Percentiles rank a stretch among this genome's conserved stretches.
Conservation (phyloP, 176 grass and related monocot species). For the Cocos nucifera region DNA sequence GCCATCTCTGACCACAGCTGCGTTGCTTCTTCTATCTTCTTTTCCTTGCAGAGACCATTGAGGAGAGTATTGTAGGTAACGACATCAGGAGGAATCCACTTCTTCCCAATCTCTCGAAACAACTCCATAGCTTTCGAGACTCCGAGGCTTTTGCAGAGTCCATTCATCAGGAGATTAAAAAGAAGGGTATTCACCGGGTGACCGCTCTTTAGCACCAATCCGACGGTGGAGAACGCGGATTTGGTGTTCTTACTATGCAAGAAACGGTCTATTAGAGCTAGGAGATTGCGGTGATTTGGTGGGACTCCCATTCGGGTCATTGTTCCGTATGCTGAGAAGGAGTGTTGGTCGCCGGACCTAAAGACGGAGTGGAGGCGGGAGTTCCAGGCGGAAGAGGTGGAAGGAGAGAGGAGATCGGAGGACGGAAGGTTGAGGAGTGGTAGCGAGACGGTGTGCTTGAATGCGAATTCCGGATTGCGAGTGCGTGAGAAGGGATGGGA, state of each 20-base stretch:
- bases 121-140: constrained; percentile 22
- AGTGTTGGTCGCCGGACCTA: background rate
- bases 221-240: constrained; percentile 19
- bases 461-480: too few relatives aligned
- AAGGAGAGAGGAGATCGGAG: background rate
- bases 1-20: constrained; percentile 10
- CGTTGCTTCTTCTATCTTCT: constrained; percentile 5
- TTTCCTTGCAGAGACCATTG: constrained; percentile 23
- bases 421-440: too few relatives aligned
- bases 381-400: background rate
- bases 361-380: background rate
- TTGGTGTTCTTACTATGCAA: background rate
- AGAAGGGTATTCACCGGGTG: constrained; percentile 18
- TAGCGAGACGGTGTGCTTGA: too few relatives aligned
- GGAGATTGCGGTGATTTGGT: background rate
- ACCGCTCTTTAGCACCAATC: constrained; percentile 18
- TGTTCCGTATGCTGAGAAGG: background rate
- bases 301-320: background rate
- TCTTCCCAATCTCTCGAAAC: constrained; percentile 14
- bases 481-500: too few relatives aligned
- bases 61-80: constrained; percentile 17
- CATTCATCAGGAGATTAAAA: constrained; percentile 12
- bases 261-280: background rate
- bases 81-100: constrained; percentile 19
- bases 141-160: constrained; percentile 14